A percentile compares a stretch with the other conserved stretches of the same genome.
Evolutionary conservation across 1,284 basidiomycete species (phyloP).

Genomic region (Calocybe gambosa): DNA sequence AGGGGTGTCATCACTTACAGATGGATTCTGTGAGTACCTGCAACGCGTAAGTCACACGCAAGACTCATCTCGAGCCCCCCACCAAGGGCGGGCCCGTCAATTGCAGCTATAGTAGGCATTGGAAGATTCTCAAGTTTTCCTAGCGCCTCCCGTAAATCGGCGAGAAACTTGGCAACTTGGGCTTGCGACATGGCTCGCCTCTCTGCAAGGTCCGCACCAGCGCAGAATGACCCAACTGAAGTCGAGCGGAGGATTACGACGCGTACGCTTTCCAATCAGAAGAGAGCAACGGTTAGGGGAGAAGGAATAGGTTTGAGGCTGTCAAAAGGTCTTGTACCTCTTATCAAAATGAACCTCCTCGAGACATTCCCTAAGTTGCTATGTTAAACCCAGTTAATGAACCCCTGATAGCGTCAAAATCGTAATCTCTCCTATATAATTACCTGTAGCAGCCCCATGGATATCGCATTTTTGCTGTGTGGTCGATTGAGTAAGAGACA

Average conservation of each 20-base stretch:
- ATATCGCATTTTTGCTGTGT: conserved; percentile 87
- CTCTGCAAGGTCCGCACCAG: conserved; percentile 88
- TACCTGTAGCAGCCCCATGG: conserved; percentile 66
- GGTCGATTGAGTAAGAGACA: conserved; percentile 75
- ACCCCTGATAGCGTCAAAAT: conserved; percentile 1
- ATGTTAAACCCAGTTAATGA: conserved; percentile 11
- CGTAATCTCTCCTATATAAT: conserved; percentile 6
- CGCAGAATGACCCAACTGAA: conserved; percentile 77
- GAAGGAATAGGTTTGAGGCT: conserved; percentile 12
- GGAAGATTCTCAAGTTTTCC: conserved; percentile 73
- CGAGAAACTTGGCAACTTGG: conserved; percentile 77
- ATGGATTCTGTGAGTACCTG: conserved; percentile 40
- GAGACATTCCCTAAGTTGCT: conserved; percentile 72
- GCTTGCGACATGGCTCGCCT: conserved; percentile 72
- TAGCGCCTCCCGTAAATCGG: conserved; percentile 69
- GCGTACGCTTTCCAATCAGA: no score
- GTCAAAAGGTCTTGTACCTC: conserved; percentile 34
- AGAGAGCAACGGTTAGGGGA: no score
- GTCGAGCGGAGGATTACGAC: conserved; percentile 72
- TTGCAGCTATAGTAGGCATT: conserved; percentile 87
- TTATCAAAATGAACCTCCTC: conserved; percentile 65
- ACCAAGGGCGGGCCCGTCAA: conserved; percentile 90
- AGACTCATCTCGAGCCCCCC: conserved; percentile 86
- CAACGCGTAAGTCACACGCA: conserved; percentile 85
- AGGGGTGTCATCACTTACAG: conserved; percentile 4